Base-by-base conservation (phyloP, 1,139 yeast genomes). In the Candida frijolesensis region DNA sequence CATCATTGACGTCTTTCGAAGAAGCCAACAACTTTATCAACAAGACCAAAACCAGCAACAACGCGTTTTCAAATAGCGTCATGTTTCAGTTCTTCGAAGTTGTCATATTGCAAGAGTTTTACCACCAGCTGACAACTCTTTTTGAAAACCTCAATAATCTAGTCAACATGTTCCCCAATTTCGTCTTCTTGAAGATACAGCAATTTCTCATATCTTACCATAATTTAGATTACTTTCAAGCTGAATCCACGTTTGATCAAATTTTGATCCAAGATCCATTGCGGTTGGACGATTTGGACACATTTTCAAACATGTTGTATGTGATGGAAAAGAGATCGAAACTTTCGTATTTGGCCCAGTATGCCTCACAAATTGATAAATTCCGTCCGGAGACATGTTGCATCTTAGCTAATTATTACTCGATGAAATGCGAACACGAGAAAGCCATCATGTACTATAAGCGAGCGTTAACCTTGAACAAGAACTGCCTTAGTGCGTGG, bases 341-440 rank as follows among this genome's bases (percentile, higher is more conserved):
- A 64, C 75, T 95, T 30, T 88, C 97, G 16, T 89, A 82, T 59
- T 68, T 95, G 48, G 97, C 98, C 1, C 97, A 91, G 61, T 80
- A 86, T 63, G 90, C 96, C 0, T 81, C 89, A 0, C 83, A 83
- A 49, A 83, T 92, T 22, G 98, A 95, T 68, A 86, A 85, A 61
- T 90, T 89, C 64, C 78, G 97, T 48, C 95, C 98, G 0, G 99
- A 95, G 65, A 89, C 98, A 1, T 92, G 98, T 66, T 91, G 97
- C 61, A 88, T 94, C 19, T 78, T 92, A 32, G 99, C 98, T 7
- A 94, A 95, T 65, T 94, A 90, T 68, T 94, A 92, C 66, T 89
- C 97, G 43, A 80, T 95, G 68, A 86, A 88, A 59, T 89, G 92
- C 51, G 97, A 94, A 61, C 99, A 94, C 65, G 97, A 92, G 64